Evolutionary conservation across 257 asterid genomes (phyloP).

Genomic region (Capsicum pubescens): DNA sequence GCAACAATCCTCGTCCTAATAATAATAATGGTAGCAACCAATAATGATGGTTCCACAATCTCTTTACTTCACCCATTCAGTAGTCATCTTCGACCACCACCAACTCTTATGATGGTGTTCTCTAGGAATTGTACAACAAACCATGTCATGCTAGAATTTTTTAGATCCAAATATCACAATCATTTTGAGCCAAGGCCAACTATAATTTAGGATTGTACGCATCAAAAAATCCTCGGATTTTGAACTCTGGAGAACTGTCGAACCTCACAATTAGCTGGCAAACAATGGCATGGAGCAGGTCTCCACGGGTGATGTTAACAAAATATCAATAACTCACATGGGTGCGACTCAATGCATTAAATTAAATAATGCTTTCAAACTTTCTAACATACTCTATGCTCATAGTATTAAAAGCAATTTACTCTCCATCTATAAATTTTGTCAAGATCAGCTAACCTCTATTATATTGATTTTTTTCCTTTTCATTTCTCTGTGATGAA

Average conservation of each 20-base stretch:
- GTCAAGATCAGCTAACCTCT: too few relatives aligned
- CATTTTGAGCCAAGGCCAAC: neutral
- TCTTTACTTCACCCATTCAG: neutral
- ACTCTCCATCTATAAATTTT: too few relatives aligned
- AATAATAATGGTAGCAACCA: neutral
- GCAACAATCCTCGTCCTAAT: neutral
- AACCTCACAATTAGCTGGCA: too few relatives aligned
- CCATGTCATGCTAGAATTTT: neutral
- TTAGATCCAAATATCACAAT: neutral
- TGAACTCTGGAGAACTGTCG: neutral
- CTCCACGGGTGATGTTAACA: too few relatives aligned
- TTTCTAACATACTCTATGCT: too few relatives aligned
- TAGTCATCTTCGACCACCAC: neutral
- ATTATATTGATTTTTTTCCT: too few relatives aligned
- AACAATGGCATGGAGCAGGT: too few relatives aligned
- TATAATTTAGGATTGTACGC: neutral
- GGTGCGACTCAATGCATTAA: too few relatives aligned
- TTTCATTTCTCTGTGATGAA: too few relatives aligned
- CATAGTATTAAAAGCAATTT: too few relatives aligned
- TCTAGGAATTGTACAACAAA: neutral
- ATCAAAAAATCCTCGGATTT: neutral
- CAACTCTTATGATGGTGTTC: neutral
- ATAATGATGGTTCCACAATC: neutral
- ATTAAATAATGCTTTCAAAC: too few relatives aligned
- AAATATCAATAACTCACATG: too few relatives aligned